Conservation (phyloP, 1,139 yeast genomes). For the Geotrichum citri-aurantii region DNA sequence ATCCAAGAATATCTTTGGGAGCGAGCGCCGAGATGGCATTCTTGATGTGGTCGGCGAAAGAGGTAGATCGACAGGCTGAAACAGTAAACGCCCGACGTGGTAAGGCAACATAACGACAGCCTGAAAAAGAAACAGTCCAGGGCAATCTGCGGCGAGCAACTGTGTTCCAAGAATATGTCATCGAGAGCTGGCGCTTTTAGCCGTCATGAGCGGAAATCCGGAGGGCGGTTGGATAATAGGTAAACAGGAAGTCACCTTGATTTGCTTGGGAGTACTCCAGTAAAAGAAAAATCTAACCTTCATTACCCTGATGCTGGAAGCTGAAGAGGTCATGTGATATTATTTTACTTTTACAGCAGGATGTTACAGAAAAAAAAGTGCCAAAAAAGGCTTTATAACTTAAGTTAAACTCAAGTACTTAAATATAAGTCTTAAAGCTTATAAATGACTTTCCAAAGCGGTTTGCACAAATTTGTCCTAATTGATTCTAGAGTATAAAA, state of each 20-base stretch:
- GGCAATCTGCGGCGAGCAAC: not conserved
- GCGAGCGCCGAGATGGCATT: slow-evolving; percentile 13
- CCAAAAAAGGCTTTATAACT: not conserved
- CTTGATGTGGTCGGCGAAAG: slow-evolving; percentile 13
- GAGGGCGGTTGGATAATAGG: not conserved
- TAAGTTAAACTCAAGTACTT: too few relatives aligned
- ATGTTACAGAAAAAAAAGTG: not conserved
- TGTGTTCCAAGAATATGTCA: not conserved
- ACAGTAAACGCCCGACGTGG: not conserved
- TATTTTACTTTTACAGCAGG: too few relatives aligned
- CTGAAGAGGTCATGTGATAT: not conserved
- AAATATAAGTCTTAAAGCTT: too few relatives aligned
- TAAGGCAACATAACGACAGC: not conserved
- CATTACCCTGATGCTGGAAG: not conserved
- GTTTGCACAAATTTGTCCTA: too few relatives aligned
- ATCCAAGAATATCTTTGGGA: slow-evolving; percentile 8
- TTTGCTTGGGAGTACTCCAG: not conserved
- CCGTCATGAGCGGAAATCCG: not conserved
- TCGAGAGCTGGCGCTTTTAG: not conserved
- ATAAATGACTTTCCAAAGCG: too few relatives aligned
- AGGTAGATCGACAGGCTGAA: not conserved
- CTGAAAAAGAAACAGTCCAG: not conserved
- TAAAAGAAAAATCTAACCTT: not conserved
- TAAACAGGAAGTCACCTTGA: not conserved
- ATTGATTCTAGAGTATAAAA: too few relatives aligned